Evolutionary conservation across 768 basidiomycete genomes (phyloP).

Genomic region (Trametes cingulata): DNA sequence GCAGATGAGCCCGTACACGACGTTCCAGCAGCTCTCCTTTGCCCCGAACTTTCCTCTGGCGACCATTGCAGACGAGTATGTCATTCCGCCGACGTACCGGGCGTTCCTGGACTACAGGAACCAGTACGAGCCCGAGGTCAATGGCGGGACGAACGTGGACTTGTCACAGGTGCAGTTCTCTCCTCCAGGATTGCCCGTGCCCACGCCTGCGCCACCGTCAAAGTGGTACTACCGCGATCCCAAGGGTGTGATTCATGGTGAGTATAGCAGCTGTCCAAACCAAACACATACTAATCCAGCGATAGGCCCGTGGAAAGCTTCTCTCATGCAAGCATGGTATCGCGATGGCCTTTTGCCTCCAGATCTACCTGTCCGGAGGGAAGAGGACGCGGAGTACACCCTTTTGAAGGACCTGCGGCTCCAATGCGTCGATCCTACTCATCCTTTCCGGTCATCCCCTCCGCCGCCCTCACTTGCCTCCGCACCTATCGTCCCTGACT

Average conservation of each 20-base stretch:
- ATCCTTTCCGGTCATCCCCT: slow-evolving; percentile 63
- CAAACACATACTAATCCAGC: slow-evolving; percentile 10
- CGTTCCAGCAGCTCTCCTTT: slow-evolving; percentile 87
- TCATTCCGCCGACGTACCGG: slow-evolving; percentile 89
- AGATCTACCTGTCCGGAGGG: slow-evolving; percentile 77
- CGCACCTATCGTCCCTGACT: slow-evolving; percentile 36
- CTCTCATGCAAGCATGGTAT: slow-evolving; percentile 88
- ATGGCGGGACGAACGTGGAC: slow-evolving; percentile 44
- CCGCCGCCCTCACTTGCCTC: slow-evolving; percentile 39
- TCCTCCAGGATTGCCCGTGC: slow-evolving; percentile 78
- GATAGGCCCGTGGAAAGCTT: slow-evolving; percentile 84
- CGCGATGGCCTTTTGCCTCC: slow-evolving; percentile 81
- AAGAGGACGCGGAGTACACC: slow-evolving; percentile 69
- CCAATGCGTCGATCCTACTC: slow-evolving; percentile 79
- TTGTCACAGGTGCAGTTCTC: slow-evolving; percentile 69
- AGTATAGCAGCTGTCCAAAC: slow-evolving; percentile 27
- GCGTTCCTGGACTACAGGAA: slow-evolving; percentile 72
- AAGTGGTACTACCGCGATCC: slow-evolving; percentile 87
- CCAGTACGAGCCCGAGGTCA: slow-evolving; percentile 58
- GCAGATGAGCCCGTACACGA: slow-evolving; percentile 82
- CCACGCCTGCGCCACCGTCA: slow-evolving; percentile 63
- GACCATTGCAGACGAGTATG: slow-evolving; percentile 85
- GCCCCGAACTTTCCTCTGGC: slow-evolving; percentile 88
- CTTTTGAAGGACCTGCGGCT: slow-evolving; percentile 73
- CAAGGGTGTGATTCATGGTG: slow-evolving; percentile 77